Evolutionary conservation across 345 rosid genomes (phyloP).

Genomic region (Eucalyptus viminalis): DNA sequence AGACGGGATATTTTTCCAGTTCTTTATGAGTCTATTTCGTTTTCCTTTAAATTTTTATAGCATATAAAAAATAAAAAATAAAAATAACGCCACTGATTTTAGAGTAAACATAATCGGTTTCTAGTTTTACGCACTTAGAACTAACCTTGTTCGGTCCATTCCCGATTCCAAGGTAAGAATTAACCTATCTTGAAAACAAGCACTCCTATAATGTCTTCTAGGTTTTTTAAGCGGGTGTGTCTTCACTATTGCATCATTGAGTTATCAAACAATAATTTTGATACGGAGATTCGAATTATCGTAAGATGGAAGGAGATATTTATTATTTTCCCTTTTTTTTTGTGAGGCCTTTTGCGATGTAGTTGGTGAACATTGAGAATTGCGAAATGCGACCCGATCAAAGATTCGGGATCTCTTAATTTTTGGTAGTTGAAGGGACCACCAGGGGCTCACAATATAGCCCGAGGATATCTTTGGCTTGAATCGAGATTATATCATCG

Average conservation of each 20-base stretch:
- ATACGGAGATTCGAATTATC: rapidly evolving
- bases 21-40: not conserved
- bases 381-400: not conserved
- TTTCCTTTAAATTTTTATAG: too few species aligned
- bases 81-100: not conserved
- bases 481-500: not conserved
- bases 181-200: too few species aligned
- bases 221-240: too few species aligned
- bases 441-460: not conserved
- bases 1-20: not conserved
- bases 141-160: rapidly evolving
- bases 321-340: too few species aligned
- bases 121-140: not conserved
- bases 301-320: rapidly evolving
- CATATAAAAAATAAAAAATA: too few species aligned
- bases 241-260: too few species aligned
- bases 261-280: too few species aligned
- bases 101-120: not conserved
- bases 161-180: rapidly evolving
- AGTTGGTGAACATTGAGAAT: not conserved
- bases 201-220: not conserved
- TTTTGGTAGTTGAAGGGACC: not conserved
- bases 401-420: not conserved
- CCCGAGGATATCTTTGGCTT: rapidly evolving
- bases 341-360: not conserved